Evolutionary conservation across 768 basidiomycete genomes (phyloP), one percentile per base, ranked within the genome.

Genomic region (Russula sp.): DNA sequence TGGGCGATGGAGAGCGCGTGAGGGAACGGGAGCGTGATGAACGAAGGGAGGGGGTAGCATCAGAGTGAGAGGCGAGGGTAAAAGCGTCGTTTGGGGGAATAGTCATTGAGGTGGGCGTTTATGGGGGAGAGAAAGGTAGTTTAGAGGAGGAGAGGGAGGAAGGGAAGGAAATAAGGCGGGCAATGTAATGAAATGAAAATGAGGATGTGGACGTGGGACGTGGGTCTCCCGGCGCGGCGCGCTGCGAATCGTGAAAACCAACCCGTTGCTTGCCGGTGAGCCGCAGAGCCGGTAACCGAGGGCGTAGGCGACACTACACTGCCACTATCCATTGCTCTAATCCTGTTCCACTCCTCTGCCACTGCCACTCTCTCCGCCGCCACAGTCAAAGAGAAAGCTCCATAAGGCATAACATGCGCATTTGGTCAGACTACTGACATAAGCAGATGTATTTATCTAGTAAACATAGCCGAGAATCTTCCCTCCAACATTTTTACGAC

Each of bases 401-500:
- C 44, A 44, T 44, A 44, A n/a, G 44, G 44, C 44, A 44, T 44
- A n/a, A 45, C 45, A 45, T 20, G 7, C 45, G 2, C 45, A 20
- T 37, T 37, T 37, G 3, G 2, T 20, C 8, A 20, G n/a, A 45
- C 35, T 37, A 37, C 7, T 37, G 35, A 37, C 35, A 37, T 37
- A 37, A 37, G 10, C 40, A 40, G 13, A 14, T 9, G 3, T 4
- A 47, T 9, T 31, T 62, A 61, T 70, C 79, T 90, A 94, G 78
- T 95, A 94, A 65, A 92, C 89, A 75, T 93, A 96, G 66, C 93
- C 92, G 56, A 95, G 79, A 65, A 97, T 82, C 80, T 97, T 97
- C 64, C 95, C 95, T 77, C 94, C 95, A 63, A 97, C 87, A 78
- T 96, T 94, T 82, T 98, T 98, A 73, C 94, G 88, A 79, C 96